These are phyloP conservation scores for Dactylis glomerata DNA, from an alignment of 176 grass and related monocot genomes.

Conservation along the genomic window DNA sequence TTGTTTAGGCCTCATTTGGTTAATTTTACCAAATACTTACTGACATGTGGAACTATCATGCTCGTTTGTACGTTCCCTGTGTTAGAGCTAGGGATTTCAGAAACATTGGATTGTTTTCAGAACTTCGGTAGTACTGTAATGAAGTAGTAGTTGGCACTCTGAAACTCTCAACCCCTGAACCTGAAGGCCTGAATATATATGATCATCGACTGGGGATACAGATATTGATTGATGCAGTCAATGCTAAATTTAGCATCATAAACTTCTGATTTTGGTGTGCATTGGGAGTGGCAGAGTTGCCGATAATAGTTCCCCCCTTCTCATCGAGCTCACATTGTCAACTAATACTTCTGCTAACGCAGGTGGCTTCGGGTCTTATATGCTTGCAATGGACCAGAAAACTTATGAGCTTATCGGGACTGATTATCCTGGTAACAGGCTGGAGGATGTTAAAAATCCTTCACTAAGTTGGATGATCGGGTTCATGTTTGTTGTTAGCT, in stretches of 20 bases:
- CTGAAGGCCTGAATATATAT: not conserved
- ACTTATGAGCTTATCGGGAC: constrained; percentile 87
- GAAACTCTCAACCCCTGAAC: not conserved
- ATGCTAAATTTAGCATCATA: not conserved
- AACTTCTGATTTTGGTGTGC: not conserved
- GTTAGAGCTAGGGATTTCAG: not conserved
- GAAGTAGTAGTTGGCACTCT: not conserved
- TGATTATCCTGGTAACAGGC: constrained; percentile 88
- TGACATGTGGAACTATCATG: too few species aligned
- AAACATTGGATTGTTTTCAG: not conserved
- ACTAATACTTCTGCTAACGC: constrained; percentile 16
- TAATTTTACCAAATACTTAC: too few species aligned
- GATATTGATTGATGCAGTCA: not conserved
- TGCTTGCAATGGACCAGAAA: constrained; percentile 85
- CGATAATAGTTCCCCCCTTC: not conserved
- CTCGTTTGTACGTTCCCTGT: not conserved
- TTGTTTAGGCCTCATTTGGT: too few species aligned
- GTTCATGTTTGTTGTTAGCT: constrained; percentile 90
- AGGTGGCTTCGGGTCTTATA: constrained; percentile 88
- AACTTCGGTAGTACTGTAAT: not conserved
- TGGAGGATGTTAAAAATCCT: constrained; percentile 87
- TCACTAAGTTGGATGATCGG: constrained; percentile 89
- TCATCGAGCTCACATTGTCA: not conserved
- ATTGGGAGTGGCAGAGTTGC: not conserved
- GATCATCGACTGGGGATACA: not conserved